Percentiles rank a stretch among this genome's conserved stretches.
Conservation (phyloP, 2,329 filamentous ascomycete species). For the Bretziella fagacearum region DNA sequence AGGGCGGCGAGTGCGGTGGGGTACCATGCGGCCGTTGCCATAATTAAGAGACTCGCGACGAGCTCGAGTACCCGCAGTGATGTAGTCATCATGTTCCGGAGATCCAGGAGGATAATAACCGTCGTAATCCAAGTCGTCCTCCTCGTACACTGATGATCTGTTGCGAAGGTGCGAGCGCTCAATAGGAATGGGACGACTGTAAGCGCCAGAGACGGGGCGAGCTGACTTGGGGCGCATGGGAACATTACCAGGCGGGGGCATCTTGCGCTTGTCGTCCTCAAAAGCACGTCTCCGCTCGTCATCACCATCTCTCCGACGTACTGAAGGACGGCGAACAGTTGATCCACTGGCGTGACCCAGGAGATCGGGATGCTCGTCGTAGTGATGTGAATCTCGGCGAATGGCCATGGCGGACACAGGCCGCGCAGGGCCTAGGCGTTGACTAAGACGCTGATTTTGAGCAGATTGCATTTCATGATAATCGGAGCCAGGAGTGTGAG, state of each 20-base stretch:
- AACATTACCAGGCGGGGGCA: constrained; percentile 3
- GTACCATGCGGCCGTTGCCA: neutral
- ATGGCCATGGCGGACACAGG: constrained; percentile 10
- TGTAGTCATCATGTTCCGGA: constrained; percentile 10
- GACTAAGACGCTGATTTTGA: constrained; percentile 7
- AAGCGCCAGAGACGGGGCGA: constrained; percentile 9
- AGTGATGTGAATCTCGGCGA: constrained; percentile 10
- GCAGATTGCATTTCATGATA: constrained; percentile 3
- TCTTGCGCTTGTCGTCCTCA: constrained; percentile 13
- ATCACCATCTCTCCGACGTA: constrained; percentile 9
- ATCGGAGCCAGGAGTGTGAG: constrained; percentile 1
- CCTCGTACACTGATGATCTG: constrained; percentile 2
- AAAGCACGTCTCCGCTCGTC: constrained; percentile 11
- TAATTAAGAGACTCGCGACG: constrained; percentile 10
- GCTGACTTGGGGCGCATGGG: constrained; percentile 12
- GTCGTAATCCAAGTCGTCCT: constrained; percentile 6
- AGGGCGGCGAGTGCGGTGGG: neutral
- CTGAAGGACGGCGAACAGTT: constrained; percentile 6
- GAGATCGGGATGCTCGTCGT: constrained; percentile 7
- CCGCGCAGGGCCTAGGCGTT: constrained; percentile 8
- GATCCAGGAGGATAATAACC: constrained; percentile 1
- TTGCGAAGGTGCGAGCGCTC: constrained; percentile 11
- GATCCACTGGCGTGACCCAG: constrained; percentile 2
- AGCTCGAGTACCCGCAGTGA: constrained; percentile 2
- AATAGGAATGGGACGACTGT: constrained; percentile 2